Evolutionary conservation across 306 rosid species (phyloP).

Genomic region (Trichosanthes truncata): DNA sequence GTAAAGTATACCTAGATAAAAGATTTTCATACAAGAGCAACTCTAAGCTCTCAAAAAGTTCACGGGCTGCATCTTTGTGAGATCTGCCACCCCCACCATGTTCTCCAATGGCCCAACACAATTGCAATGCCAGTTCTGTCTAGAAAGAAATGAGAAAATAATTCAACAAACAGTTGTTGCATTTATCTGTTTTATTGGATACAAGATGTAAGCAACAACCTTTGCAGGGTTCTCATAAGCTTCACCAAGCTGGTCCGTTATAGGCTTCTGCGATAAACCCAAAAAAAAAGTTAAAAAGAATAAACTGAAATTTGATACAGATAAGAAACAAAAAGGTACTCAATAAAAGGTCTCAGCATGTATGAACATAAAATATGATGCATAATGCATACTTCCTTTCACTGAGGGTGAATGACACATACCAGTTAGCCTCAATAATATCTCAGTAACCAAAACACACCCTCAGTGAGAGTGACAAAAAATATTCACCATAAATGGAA

Average conservation of each 20-base stretch:
- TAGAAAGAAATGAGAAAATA: conserved; percentile 21
- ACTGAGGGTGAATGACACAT: neutral
- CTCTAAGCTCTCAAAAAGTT: conserved; percentile 93
- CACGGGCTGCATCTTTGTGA: conserved; percentile 96
- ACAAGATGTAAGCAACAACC: conserved; percentile 35
- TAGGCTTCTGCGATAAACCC: conserved; percentile 70
- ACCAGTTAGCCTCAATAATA: neutral
- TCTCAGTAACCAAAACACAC: neutral
- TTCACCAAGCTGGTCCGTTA: conserved; percentile 82
- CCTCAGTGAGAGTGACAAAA: neutral
- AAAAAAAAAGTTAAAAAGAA: neutral
- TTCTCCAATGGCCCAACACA: conserved; percentile 99
- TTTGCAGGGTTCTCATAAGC: conserved; percentile 82
- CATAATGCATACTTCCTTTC: neutral
- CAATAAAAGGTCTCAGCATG: neutral
- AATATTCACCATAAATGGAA: neutral
- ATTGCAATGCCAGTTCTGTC: conserved; percentile 87
- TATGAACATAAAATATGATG: neutral
- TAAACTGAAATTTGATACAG: neutral
- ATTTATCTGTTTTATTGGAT: neutral
- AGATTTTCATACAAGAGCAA: conserved; percentile 89
- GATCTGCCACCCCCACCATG: conserved; percentile 88
- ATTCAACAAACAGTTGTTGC: conserved; percentile 13
- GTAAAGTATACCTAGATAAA: conserved; percentile 58
- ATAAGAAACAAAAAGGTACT: neutral